A percentile compares a stretch with the other conserved stretches of the same genome.
These are phyloP conservation scores for Begonia loranthoides DNA, from an alignment of 306 rosid genomes.

Conservation along the genomic window DNA sequence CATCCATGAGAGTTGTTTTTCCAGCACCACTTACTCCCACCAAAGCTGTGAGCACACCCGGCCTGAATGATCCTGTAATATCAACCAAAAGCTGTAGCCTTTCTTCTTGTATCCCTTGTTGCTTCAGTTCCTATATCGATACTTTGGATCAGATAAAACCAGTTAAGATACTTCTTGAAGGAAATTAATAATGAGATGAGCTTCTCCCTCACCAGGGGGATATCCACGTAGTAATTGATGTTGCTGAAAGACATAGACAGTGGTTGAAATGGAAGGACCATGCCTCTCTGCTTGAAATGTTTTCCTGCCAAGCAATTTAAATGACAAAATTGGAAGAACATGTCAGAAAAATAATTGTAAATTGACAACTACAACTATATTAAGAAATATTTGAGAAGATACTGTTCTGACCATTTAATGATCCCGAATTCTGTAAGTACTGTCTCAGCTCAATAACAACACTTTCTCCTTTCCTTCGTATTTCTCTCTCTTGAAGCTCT, in stretches of 20 bases:
- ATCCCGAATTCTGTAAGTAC: slow-evolving; percentile 70
- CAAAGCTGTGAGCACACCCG: slow-evolving; percentile 90
- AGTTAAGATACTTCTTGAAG: slow-evolving; percentile 12
- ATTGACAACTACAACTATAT: not conserved
- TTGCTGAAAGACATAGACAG: slow-evolving; percentile 89
- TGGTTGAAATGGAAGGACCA: slow-evolving; percentile 98
- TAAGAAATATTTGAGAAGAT: not conserved
- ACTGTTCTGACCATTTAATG: slow-evolving; percentile 51
- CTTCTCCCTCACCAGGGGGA: slow-evolving; percentile 64
- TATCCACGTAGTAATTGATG: slow-evolving; percentile 80
- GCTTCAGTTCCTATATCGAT: slow-evolving; percentile 76
- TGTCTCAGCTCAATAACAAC: slow-evolving; percentile 74
- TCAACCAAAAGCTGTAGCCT: slow-evolving; percentile 63
- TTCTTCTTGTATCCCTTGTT: slow-evolving; percentile 77
- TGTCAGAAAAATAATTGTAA: not conserved
- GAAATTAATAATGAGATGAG: slow-evolving; percentile 3
- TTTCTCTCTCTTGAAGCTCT: slow-evolving; percentile 77
- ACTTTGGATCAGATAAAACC: slow-evolving; percentile 23
- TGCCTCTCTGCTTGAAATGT: slow-evolving; percentile 75
- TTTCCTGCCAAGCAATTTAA: slow-evolving; percentile 43
- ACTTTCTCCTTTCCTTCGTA: slow-evolving; percentile 70
- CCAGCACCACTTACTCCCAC: slow-evolving; percentile 99
- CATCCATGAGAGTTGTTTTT: slow-evolving; percentile 96
- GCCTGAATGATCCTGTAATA: slow-evolving; percentile 84
- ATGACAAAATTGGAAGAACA: not conserved